These are phyloP conservation scores for Balakata baccata DNA, from an alignment of 345 rosid genomes.

Conservation along the genomic window DNA sequence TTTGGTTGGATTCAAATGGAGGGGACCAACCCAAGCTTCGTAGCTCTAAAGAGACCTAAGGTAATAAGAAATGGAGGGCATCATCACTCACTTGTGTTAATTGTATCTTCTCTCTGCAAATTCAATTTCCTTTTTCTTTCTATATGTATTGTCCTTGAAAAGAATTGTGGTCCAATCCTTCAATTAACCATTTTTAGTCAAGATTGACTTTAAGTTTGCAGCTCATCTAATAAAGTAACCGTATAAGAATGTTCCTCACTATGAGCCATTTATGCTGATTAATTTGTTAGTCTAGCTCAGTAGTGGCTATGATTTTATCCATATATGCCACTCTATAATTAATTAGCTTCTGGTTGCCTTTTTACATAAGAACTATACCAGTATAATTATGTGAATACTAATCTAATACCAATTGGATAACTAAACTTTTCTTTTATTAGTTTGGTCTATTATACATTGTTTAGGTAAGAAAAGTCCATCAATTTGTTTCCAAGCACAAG, in stretches of 20 bases:
- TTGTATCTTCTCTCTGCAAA: background rate
- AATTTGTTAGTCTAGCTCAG: background rate
- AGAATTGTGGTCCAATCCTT: background rate
- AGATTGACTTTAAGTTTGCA: background rate
- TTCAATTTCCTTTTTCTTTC: background rate
- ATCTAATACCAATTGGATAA: background rate
- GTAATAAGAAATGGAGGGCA: background rate
- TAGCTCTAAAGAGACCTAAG: conserved; percentile 18
- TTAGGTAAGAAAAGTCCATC: too few relatives aligned
- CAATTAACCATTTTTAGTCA: conserved; percentile 16
- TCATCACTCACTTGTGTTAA: conserved; percentile 19
- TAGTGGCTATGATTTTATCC: background rate
- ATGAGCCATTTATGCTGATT: background rate
- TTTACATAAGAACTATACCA: background rate
- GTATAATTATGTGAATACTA: too few relatives aligned
- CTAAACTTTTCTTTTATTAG: too few relatives aligned
- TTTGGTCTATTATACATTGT: too few relatives aligned
- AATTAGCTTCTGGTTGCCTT: background rate
- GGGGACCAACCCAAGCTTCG: conserved; percentile 38
- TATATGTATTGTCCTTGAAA: background rate
- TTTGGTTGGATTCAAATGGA: conserved; percentile 35
- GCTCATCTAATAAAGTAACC: background rate
- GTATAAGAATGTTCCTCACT: background rate
- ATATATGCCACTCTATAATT: background rate
- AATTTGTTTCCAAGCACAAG: background rate